A percentile compares a stretch with the other conserved stretches of the same genome.
These are phyloP conservation scores for Spergularia azorica DNA, from an alignment of 179 eudicot genomes.

Conservation along the genomic window DNA sequence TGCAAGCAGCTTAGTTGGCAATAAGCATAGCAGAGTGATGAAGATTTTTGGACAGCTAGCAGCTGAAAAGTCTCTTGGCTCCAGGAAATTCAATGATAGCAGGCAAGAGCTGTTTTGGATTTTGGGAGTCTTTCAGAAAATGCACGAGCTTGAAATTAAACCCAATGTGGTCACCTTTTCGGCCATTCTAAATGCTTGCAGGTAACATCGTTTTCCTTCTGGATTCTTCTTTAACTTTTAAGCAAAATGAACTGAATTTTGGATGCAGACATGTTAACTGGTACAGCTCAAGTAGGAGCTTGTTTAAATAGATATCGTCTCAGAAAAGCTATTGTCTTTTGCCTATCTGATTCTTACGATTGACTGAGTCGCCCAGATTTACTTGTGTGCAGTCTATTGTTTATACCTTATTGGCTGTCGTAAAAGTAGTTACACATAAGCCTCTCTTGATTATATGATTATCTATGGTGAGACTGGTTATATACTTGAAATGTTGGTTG, in stretches of 20 bases:
- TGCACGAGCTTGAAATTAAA: constrained; percentile 84
- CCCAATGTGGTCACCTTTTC: constrained; percentile 99
- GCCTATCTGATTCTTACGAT: neutral
- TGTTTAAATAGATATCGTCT: too few relatives aligned
- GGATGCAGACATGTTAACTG: neutral
- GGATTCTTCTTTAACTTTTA: neutral
- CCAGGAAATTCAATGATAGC: constrained; percentile 39
- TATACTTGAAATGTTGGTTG: too few relatives aligned
- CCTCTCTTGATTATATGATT: neutral
- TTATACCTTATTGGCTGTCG: neutral
- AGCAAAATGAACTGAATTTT: neutral
- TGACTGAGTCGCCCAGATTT: neutral
- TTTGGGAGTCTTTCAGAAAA: constrained; percentile 80
- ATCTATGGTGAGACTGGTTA: too few relatives aligned
- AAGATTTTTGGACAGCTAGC: constrained; percentile 77
- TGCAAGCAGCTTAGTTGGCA: constrained; percentile 22
- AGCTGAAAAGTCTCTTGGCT: constrained; percentile 42
- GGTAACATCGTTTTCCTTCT: constrained; percentile 45
- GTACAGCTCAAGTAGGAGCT: neutral
- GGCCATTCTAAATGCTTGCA: constrained; percentile 96
- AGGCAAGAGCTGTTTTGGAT: constrained; percentile 65
- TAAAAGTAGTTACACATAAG: neutral
- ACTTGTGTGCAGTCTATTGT: neutral
- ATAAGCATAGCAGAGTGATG: constrained; percentile 53
- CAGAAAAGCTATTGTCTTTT: neutral